A percentile compares a stretch with the other conserved stretches of the same genome.
Evolutionary conservation across 257 asterid genomes (phyloP).

Genomic region (Gentiana macrophylla): DNA sequence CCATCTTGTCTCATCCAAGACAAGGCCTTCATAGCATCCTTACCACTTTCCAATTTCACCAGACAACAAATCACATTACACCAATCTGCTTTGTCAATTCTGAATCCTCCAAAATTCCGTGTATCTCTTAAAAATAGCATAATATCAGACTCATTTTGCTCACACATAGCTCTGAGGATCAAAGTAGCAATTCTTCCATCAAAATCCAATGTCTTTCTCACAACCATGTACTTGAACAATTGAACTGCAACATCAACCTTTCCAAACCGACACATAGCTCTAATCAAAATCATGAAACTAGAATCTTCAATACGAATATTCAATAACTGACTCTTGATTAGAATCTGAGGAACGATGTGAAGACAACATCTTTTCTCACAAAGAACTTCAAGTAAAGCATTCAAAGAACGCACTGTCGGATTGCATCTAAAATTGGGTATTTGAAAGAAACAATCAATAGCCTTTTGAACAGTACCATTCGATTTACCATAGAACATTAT

Average conservation of each 20-base stretch:
- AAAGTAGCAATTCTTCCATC: conserved; percentile 43
- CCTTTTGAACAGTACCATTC: conserved; percentile 25
- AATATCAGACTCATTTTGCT: conserved; percentile 19
- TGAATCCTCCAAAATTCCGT: conserved; percentile 39
- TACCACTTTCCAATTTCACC: conserved; percentile 23
- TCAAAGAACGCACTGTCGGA: conserved; percentile 39
- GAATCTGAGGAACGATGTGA: conserved; percentile 34
- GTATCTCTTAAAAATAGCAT: conserved; percentile 34
- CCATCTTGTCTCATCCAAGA: conserved; percentile 40
- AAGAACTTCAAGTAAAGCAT: conserved; percentile 42
- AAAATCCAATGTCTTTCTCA: conserved; percentile 33
- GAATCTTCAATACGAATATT: conserved; percentile 52
- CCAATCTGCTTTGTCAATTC: conserved; percentile 40
- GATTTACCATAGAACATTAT: conserved; percentile 48
- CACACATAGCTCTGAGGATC: conserved; percentile 40
- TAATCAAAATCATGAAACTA: conserved; percentile 42
- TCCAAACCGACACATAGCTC: conserved; percentile 52
- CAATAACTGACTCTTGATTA: conserved; percentile 35
- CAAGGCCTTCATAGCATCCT: conserved; percentile 38
- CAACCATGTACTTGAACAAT: conserved; percentile 36
- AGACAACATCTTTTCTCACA: conserved; percentile 33
- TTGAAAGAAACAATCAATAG: conserved; percentile 46
- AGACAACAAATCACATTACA: conserved; percentile 35
- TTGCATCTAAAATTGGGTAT: conserved; percentile 49
- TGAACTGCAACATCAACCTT: conserved; percentile 30